Conservation (phyloP, 2,329 filamentous ascomycete genomes). For the Fusarium illudens region DNA sequence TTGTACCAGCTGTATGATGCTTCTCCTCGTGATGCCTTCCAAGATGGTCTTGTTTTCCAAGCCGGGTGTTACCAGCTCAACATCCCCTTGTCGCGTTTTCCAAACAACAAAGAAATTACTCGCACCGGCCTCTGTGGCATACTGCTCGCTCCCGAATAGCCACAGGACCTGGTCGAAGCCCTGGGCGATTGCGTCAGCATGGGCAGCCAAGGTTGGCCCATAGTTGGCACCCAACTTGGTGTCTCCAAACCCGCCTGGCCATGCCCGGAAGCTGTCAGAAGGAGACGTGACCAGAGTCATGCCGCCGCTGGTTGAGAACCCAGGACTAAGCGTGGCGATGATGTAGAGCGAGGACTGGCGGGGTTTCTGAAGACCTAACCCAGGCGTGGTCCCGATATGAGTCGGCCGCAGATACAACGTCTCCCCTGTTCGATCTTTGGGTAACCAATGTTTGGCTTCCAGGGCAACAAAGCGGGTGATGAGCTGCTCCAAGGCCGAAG, state of each 20-base stretch:
- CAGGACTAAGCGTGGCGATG: no score
- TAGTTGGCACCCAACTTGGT: conserved; percentile 72
- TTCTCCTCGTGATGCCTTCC: neutral
- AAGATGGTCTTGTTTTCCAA: neutral
- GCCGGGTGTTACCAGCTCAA: neutral
- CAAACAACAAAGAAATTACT: conserved; percentile 70
- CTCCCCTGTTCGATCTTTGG: no score
- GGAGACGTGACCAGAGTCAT: no score
- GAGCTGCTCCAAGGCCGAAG: no score
- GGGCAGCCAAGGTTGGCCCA: conserved; percentile 64
- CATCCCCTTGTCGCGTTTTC: conserved; percentile 36
- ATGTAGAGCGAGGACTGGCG: no score
- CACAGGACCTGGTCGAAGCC: conserved; percentile 70
- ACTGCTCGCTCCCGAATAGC: conserved; percentile 65
- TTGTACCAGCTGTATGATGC: neutral
- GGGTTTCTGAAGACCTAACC: no score
- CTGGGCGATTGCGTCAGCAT: conserved; percentile 59
- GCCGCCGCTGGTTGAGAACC: no score
- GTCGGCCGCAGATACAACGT: no score
- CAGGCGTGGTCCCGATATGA: no score
- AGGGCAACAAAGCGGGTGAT: no score
- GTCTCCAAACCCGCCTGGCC: conserved; percentile 68
- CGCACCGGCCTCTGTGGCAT: conserved; percentile 69
- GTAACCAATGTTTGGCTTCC: no score
- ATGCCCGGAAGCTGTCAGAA: conserved; percentile 8